These are phyloP conservation scores for Uronychia binucleata DNA, from an alignment of 73 alveolate genomes.

Conservation along the genomic window DNA sequence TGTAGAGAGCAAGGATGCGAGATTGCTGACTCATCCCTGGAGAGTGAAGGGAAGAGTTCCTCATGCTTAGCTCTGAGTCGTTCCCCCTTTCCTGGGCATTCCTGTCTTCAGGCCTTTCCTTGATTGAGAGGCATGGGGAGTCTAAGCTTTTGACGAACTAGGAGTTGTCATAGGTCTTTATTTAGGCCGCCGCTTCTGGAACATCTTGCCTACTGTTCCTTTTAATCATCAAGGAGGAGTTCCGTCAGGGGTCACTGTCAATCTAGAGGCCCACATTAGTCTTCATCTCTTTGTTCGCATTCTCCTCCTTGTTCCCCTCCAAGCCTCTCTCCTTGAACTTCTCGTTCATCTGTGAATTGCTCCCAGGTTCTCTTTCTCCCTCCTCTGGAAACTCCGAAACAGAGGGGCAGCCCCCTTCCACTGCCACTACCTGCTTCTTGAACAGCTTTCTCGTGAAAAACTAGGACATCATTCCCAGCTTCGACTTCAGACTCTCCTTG, in stretches of 20 bases:
- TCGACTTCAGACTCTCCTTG: neutral
- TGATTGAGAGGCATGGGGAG: neutral
- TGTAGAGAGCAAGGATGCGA: no score
- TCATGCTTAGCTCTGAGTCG: neutral
- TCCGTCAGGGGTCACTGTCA: no score
- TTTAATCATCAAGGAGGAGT: no score
- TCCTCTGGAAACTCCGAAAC: neutral
- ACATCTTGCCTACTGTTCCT: no score
- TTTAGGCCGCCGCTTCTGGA: no score
- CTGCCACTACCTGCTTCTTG: neutral
- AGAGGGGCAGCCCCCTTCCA: neutral
- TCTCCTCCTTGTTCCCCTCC: neutral
- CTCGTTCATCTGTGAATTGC: neutral
- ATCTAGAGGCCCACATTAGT: neutral
- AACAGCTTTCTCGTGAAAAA: neutral
- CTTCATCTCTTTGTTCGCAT: neutral
- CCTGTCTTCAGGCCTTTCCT: no score
- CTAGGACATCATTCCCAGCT: neutral
- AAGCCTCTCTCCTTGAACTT: neutral
- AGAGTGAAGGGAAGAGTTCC: neutral
- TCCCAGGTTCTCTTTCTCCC: neutral
- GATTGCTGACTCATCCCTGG: neutral
- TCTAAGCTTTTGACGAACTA: neutral
- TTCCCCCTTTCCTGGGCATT: neutral
- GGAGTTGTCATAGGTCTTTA: neutral